These are phyloP conservation scores for Phytophthora nicotianae DNA, from an alignment of 352 stramenopile genomes.

Conservation along the genomic window DNA sequence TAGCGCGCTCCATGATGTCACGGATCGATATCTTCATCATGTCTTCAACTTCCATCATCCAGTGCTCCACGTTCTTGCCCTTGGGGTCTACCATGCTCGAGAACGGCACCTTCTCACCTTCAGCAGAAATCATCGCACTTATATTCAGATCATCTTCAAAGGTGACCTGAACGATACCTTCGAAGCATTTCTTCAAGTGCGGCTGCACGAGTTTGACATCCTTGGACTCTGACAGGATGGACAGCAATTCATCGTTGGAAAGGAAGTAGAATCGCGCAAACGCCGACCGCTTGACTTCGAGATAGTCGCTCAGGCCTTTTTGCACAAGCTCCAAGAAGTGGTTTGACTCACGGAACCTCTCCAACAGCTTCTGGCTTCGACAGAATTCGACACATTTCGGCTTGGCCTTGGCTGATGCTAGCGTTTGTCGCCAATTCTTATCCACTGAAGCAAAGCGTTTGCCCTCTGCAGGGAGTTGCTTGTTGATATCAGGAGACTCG, in stretches of 20 bases:
- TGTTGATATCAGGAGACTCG: constrained; percentile 96
- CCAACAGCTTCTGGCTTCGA: constrained; percentile 90
- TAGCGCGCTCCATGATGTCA: constrained; percentile 87
- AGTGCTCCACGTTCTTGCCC: constrained; percentile 93
- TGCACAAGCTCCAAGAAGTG: constrained; percentile 94
- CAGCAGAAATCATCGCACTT: constrained; percentile 92
- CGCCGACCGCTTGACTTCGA: constrained; percentile 92
- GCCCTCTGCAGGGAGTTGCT: constrained; percentile 93
- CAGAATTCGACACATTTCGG: constrained; percentile 94
- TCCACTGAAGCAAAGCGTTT: constrained; percentile 96
- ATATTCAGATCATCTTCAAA: constrained; percentile 92
- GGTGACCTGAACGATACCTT: constrained; percentile 91
- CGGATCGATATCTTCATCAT: constrained; percentile 93
- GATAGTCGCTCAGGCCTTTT: constrained; percentile 92
- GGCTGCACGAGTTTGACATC: constrained; percentile 93
- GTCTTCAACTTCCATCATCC: constrained; percentile 94
- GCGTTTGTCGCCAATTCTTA: constrained; percentile 95
- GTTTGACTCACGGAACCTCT: constrained; percentile 94
- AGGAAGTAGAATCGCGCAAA: constrained; percentile 95
- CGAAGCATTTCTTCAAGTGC: constrained; percentile 95
- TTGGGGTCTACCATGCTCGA: constrained; percentile 88
- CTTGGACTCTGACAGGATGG: constrained; percentile 93
- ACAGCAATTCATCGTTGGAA: constrained; percentile 94
- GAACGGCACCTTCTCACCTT: constrained; percentile 90
- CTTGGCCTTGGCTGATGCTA: constrained; percentile 87